Evolutionary conservation across 2,329 filamentous ascomycete species (phyloP), one percentile per base, ranked within the genome.

Genomic region (Penicillium sp.): DNA sequence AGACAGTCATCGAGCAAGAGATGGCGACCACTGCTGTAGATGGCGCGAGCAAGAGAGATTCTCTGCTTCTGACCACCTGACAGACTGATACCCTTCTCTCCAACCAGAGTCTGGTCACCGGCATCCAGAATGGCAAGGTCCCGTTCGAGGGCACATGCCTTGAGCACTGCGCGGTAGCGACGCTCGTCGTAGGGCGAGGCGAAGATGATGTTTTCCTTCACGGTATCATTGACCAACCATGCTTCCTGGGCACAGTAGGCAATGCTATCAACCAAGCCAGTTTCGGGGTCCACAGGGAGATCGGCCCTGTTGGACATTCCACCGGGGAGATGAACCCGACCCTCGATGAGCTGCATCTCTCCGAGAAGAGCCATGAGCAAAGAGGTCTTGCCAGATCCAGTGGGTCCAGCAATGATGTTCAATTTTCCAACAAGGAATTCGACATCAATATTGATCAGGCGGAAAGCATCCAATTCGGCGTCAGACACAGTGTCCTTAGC

Each of bases 21-120:
- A 72, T 97, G 93, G 49, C 88, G 88, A 5, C 92, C 95, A 73
- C 91, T 93, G 61, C 91, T 96, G 75, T 99, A 99, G n/a, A 99
- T 82, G 1, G 94, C 94, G 62, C 94, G 87, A n/a, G 94, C 94
- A 42, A 99, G 82, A 13, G 93, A 97, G 48, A 99, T 97, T 54
- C 94, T 88, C 74, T 99, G 94, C 75, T 97, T 97, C 75, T 99
- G 94, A 6, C 94, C 94, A 59, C 94, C 94, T 6, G 94, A 99
- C 13, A 99, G 83, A 14, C 93, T 93, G 58, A 99, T 96, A 32
- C 94, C 94, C 75, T 97, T 99, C 71, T 99, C 94, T 48, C 94
- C 94, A 31, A 99, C 94, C 21, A 97, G 78, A 0, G 94, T 97
- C 72, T 95, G 86, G 69, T 99, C 94, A 39, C 94, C 94, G 56